Conservation (phyloP, 2,329 filamentous ascomycete species). For the Penicillium thymicola region DNA sequence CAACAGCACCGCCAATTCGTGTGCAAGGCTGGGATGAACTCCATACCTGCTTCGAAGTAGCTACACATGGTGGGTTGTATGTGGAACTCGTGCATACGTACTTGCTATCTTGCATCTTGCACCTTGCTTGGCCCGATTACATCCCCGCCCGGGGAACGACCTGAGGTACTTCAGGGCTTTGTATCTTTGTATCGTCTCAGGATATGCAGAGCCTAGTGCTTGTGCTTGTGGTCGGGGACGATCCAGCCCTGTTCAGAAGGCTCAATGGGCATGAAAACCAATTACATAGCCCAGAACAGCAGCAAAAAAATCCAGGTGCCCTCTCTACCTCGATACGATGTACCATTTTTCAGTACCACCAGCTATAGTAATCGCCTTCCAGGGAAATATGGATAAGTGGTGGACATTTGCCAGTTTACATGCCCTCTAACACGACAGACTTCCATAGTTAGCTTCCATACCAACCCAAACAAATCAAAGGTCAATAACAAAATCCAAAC, state of each 20-base stretch:
- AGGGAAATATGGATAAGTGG: no score
- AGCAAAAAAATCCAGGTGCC: neutral
- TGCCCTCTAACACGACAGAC: neutral
- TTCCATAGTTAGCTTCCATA: neutral
- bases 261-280: neutral
- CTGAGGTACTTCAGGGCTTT: neutral
- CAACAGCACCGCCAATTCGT: neutral
- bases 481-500: neutral
- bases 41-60: neutral
- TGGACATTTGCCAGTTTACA: neutral
- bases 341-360: neutral
- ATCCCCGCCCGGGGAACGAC: neutral
- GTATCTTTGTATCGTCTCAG: neutral
- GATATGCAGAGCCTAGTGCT: neutral
- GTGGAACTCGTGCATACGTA: neutral
- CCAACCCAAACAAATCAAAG: neutral
- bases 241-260: neutral
- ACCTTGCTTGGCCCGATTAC: constrained; percentile 5
- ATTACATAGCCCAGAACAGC: neutral
- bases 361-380: neutral
- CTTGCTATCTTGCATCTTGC: neutral
- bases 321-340: neutral
- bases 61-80: constrained; percentile 2
- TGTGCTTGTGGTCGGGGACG: neutral
- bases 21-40: neutral